Base-by-base conservation (phyloP, 345 rosid genomes). In the Salix udensis region DNA sequence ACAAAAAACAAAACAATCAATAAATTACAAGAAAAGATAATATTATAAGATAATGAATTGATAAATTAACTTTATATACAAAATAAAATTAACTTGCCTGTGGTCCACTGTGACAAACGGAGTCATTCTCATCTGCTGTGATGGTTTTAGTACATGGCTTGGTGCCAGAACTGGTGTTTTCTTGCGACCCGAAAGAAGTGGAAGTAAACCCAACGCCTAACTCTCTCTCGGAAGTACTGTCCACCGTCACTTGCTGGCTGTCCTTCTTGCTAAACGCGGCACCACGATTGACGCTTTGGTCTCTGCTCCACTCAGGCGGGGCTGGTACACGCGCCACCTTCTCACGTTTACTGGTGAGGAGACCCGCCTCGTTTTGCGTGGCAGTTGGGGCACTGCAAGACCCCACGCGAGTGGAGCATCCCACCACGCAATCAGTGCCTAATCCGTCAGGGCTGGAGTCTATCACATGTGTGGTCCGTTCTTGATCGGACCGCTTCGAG, bases 61-160 rank as follows among this genome's bases (percentile, higher is more conserved):
- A 7, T 6, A 5, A 52, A 46, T 21, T 4, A 15, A 19, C 44
- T 58, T 8, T 12, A 26, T 21, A 48, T 13, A 24, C 8, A 30
- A 7, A 48, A 50, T 6, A 60, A 7, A 11, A 34, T 14, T 71
- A 39, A 30, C 26, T 72, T 86, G 82, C 98, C 88, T 83, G 88
- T 23, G 88, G 81, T 74, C 86, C 84, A 60, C 87, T 86, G 84
- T 91, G 91, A 69, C 90, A 88, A 71, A 88, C 92, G 23, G 96
- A 89, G 85, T 93, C 98, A 75, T 86, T 89, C 65, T 93, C 97
- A 18, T 90, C 94, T 1, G 53, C 71, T 19, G 86, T 76, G 73
- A 84, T 79, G 37, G 85, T 78, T 70, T 70, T 80, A 53, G 84
- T 80, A 70, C 76, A 60, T 2, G 62, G 86, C 73, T 58, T 75